phyloP scores from a whole-genome alignment of 352 stramenopile species.

The Peronospora belbahrii region DNA sequence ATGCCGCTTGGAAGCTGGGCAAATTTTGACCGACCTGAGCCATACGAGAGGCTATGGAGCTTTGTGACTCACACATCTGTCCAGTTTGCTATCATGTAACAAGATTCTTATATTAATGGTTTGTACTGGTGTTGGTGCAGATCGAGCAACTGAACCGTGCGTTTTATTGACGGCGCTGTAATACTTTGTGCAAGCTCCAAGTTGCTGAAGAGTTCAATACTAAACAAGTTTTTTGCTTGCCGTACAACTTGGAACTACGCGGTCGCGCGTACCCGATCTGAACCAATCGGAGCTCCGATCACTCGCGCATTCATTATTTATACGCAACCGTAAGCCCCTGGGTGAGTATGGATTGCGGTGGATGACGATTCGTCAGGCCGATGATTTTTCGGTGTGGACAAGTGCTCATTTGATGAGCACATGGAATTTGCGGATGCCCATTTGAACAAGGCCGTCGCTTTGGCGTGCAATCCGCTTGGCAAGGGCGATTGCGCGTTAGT shows the following conservation, averaged over 20 bases:
- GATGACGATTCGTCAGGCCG: constrained; percentile 97
- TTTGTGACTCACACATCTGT: constrained; percentile 27
- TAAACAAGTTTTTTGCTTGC: constrained; percentile 96
- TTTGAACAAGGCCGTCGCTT: constrained; percentile 90
- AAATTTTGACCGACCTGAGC: constrained; percentile 4
- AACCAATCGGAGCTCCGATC: constrained; percentile 96
- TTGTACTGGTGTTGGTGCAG: constrained; percentile 28
- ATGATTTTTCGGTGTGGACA: constrained; percentile 84
- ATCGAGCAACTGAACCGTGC: constrained; percentile 82
- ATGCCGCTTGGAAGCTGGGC: constrained; percentile 28
- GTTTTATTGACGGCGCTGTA: constrained; percentile 92
- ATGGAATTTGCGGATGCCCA: constrained; percentile 92
- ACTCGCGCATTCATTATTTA: constrained; percentile 95
- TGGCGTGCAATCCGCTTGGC: constrained; percentile 85
- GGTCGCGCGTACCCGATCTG: constrained; percentile 97
- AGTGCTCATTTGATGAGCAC: constrained; percentile 96
- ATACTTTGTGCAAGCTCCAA: constrained; percentile 93
- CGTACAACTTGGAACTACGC: constrained; percentile 99
- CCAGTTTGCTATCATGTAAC: not conserved
- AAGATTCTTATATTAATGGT: constrained; percentile 5
- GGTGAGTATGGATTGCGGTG: constrained; percentile 93
- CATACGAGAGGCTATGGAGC: constrained; percentile 20
- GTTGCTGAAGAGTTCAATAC: constrained; percentile 94
- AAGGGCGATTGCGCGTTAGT: constrained; percentile 86
- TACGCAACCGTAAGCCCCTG: constrained; percentile 92